Evolutionary conservation across 2,329 filamentous ascomycete species (phyloP), one percentile per base, ranked within the genome.

Genomic region (Nemania bipapillata): DNA sequence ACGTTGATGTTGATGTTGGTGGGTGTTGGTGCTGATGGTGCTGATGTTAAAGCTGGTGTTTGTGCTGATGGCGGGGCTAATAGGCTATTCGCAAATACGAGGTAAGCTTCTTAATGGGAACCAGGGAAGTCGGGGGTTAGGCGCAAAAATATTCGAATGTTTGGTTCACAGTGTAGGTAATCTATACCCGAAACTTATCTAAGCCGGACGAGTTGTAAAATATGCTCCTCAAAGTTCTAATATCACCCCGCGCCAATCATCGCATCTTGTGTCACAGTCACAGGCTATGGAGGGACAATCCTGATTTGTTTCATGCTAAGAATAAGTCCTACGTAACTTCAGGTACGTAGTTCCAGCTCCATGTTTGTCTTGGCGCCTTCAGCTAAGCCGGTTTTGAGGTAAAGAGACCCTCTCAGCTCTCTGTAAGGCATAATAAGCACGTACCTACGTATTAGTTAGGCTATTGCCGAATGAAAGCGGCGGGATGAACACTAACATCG

Each of bases 301-400:
- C 35, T 32, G 50, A 54, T 35, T 54, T 22, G 50, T 11, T n/a
- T 35, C 28, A 11, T 32, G 17, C 17, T 24, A 5, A n/a, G 28
- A 28, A 30, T 12, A 28, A 30, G 49, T 28, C 15, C 8, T 24
- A 17, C 9, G 9, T 40, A 17, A 12, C 37, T 40, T 17, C 7
- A 40, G 40, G 17, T 6, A 45, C 40, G 17, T 20, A 17, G 24
- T 3, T 28, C 28, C 47, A 50, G 47, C 47, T 26, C 22, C 4
- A 26, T 53, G 28, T 28, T 22, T 37, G 32, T 49, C 42, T 61
- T 45, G 66, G 61, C 66, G 35, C 17, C 15, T 22, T 32, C 56
- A 65, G 62, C 66, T 63, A 35, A 52, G 37, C 60, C 45, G 32
- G n/a, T n/a, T 32, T 42, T 60, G 37, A 20, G 47, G 40, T n/a